Base-by-base conservation (phyloP, 495 filamentous ascomycete species). In the Pyronema omphalodes region DNA sequence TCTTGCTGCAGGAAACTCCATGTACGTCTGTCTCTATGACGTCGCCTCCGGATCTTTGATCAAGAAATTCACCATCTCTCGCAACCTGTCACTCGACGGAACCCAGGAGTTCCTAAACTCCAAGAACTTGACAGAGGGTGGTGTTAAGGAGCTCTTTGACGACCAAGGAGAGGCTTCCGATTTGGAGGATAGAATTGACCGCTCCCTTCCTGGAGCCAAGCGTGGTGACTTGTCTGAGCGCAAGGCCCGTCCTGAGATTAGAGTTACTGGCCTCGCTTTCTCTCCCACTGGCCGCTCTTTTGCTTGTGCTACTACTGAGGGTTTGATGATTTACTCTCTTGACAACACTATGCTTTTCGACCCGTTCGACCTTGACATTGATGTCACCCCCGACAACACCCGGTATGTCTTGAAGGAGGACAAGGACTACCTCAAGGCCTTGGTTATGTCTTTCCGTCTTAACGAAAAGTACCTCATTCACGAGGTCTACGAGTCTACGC, bases 81-180 rank as follows among this genome's bases (percentile, higher is more conserved):
- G 93, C 65, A 98, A 98, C 66, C 74, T 93, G 3, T 89, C 88
- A 12, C 73, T 98, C 5, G 88, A 94, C 23, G 91, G 91, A 9
- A 96, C 93, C 1, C 89, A 94, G 60, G 91, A 96, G 67, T 91
- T 88, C 71, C 76, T 98, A 44, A 95, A 94, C 73, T 93, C 85
- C 69, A 81, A 80, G 57, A 73, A 85, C 44, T 71, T 98, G 51
- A 96, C 89, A 17, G 91, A 95, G 70, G 88, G 84, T 15, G 91
- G 91, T 6, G 84, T 91, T 3, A 72, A 73, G 45, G 86, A 75
- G 1, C 76, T 94, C 5, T 76, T 96, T 7, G 88, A 96, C 55
- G 80, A 82, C 17, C 78, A 83, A 59, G 89, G 87, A 33, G 89
- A 95, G 62, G 82, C 80, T 0, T 93, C 88, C 0, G 89, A 95